Evolutionary conservation across 176 grass and related monocot species (phyloP).

Genomic region (Avena eriantha): DNA sequence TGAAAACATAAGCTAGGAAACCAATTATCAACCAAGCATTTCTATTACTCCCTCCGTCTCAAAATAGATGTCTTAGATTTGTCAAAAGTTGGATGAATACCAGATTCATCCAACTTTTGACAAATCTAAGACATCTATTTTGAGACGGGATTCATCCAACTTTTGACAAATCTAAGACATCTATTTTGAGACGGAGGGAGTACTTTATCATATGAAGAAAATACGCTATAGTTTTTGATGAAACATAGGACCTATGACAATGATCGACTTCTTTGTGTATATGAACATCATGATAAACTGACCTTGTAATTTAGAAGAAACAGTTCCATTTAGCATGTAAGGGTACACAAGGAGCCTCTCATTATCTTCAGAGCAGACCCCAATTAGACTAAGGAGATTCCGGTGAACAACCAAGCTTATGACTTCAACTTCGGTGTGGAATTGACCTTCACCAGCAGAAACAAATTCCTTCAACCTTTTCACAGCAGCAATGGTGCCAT

Average conservation of each 20-base stretch:
- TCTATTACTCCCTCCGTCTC: background rate
- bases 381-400: conserved; percentile 75
- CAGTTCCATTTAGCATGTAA: conserved; percentile 83
- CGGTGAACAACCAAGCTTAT: conserved; percentile 82
- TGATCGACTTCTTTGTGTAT: background rate
- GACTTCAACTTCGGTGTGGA: conserved; percentile 86
- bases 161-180: too few species aligned
- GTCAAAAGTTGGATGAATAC: too few species aligned
- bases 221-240: background rate
- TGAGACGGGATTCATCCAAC: too few species aligned
- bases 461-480: conserved; percentile 66
- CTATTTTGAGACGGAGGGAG: too few species aligned
- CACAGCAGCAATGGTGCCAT: conserved; percentile 62
- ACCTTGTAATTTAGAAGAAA: conserved; percentile 93
- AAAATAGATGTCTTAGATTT: too few species aligned
- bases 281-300: conserved; percentile 30
- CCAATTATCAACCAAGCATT: background rate
- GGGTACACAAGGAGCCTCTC: conserved; percentile 87
- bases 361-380: conserved; percentile 65
- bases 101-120: too few species aligned
- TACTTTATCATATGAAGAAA: background rate
- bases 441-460: conserved; percentile 61
- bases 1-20: background rate
- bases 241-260: background rate
- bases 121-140: too few species aligned